A percentile compares a stretch with the other conserved stretches of the same genome.
phyloP scores from a whole-genome alignment of 2,329 filamentous ascomycete genomes.

The Chrysoporthe austroafricana region DNA sequence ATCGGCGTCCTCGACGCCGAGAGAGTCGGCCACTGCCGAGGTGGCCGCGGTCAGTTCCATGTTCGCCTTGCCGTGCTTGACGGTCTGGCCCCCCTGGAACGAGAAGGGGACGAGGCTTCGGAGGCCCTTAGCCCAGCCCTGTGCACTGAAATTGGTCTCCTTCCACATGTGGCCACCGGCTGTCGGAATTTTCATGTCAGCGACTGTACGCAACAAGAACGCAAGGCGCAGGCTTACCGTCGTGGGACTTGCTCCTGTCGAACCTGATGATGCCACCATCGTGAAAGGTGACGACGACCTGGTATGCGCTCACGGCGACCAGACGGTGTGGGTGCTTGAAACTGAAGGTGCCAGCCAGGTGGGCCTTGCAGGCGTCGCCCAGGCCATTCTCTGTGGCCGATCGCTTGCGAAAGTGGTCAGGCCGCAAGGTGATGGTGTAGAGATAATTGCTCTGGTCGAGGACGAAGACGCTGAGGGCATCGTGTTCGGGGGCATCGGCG shows the following conservation, averaged over 20 bases:
- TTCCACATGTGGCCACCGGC: constrained; percentile 58
- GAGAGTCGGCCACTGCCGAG: constrained; percentile 59
- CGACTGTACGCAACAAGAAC: not conserved
- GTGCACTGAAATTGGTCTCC: constrained; percentile 74
- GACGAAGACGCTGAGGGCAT: constrained; percentile 78
- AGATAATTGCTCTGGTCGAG: constrained; percentile 79
- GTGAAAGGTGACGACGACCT: constrained; percentile 79
- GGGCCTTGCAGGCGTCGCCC: constrained; percentile 77
- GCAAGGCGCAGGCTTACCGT: constrained; percentile 44
- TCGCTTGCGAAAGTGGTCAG: constrained; percentile 77
- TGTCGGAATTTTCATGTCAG: constrained; percentile 29
- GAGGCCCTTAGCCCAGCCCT: constrained; percentile 71
- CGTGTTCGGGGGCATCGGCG: constrained; percentile 76
- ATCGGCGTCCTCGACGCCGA: constrained; percentile 53
- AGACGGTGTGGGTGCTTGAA: constrained; percentile 83
- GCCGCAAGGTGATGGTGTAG: constrained; percentile 80
- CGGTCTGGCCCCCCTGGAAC: constrained; percentile 66
- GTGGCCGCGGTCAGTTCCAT: constrained; percentile 71
- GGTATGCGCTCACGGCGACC: constrained; percentile 71
- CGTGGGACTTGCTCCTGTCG: constrained; percentile 57
- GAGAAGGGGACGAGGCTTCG: constrained; percentile 70
- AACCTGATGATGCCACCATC: constrained; percentile 78
- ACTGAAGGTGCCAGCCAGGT: constrained; percentile 71
- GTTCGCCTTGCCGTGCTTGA: constrained; percentile 65
- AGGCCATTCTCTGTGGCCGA: constrained; percentile 72